phyloP scores from a whole-genome alignment of 257 asterid species.

The Solanum ossicruentum region DNA sequence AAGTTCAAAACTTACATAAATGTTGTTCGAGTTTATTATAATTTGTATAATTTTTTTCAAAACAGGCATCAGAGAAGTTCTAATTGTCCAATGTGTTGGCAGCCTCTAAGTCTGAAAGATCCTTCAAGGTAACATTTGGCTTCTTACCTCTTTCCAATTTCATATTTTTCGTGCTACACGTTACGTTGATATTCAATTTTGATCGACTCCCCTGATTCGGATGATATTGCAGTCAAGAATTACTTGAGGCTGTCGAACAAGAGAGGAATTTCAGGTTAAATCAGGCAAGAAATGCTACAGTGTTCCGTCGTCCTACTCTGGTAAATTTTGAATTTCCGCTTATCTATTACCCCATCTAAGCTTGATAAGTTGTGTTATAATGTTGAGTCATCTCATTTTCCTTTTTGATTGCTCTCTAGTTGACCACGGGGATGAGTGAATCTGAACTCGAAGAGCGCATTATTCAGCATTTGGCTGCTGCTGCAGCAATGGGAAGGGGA shows the following conservation, averaged over 20 bases:
- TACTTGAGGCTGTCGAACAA: slow-evolving; percentile 69
- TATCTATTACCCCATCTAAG: slow-evolving; percentile 21
- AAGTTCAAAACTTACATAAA: background rate
- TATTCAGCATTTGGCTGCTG: slow-evolving; percentile 86
- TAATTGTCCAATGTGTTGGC: slow-evolving; percentile 98
- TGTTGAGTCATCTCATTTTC: background rate
- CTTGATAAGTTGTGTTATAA: background rate
- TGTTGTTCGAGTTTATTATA: background rate
- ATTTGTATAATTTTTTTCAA: background rate
- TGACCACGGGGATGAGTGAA: slow-evolving; percentile 43
- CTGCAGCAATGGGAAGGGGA: slow-evolving; percentile 84
- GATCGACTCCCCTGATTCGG: background rate
- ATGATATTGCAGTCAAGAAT: slow-evolving; percentile 62
- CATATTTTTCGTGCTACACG: background rate
- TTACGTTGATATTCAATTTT: background rate
- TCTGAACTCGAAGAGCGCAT: slow-evolving; percentile 80
- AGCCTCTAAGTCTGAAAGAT: slow-evolving; percentile 70
- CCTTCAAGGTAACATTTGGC: slow-evolving; percentile 38
- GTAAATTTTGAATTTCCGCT: slow-evolving; percentile 69
- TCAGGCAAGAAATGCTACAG: slow-evolving; percentile 49
- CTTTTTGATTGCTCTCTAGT: slow-evolving; percentile 26
- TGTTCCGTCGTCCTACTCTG: slow-evolving; percentile 67
- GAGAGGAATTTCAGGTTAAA: slow-evolving; percentile 52
- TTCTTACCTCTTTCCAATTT: background rate
- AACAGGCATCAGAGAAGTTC: slow-evolving; percentile 95